Base-by-base conservation (phyloP, 2,329 filamentous ascomycete genomes). In the Ceratocystis destructans region DNA sequence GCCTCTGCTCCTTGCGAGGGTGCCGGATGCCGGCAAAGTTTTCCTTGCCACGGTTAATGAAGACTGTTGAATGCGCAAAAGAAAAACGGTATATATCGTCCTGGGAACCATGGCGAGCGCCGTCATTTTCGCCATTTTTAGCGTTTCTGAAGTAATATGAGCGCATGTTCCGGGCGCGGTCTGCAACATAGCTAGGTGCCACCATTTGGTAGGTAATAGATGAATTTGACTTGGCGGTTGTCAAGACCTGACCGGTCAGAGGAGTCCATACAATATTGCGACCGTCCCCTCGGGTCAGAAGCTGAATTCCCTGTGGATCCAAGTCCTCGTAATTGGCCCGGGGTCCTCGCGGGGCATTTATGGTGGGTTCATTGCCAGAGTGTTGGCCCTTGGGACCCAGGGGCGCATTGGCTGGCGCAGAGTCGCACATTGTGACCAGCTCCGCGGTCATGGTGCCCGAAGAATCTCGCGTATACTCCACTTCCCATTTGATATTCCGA, bases 31-130 rank as follows among this genome's bases (percentile, higher is more conserved):
- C 84, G 61, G 83, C 76, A 71, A 87, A 87, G 46, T 86, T 84
- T 73, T 91, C 88, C 17, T 83, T 83, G 15, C 88, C 88, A 65
- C 86, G 80, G 73, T 91, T 87, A 57, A 91, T 87, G 65, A 91
- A 84, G 5, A 75, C 72, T 68, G 86, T 83, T 0, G 79, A 80
- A 66, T 85, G 78, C 73, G 90, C 87, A 70, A 91, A 91, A 0
- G 86, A 87, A 73, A 89, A 90, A 41, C 88, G 80, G 72, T 88
- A 85, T 75, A 83, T 83, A 8, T 20, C 28, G 33, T 44, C 25
- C 12, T 15, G 28, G 12, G 59, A 44, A 20, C 37, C 25, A 20
- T 55, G 8, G 8, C 5, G 17, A 64, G 79, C 75, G 68, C 78
- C 73, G 69, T 79, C 79, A 46, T 79, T 71, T 55, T 79, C 75